Evolutionary conservation across 306 rosid genomes (phyloP).

Genomic region (Quercus parvula): DNA sequence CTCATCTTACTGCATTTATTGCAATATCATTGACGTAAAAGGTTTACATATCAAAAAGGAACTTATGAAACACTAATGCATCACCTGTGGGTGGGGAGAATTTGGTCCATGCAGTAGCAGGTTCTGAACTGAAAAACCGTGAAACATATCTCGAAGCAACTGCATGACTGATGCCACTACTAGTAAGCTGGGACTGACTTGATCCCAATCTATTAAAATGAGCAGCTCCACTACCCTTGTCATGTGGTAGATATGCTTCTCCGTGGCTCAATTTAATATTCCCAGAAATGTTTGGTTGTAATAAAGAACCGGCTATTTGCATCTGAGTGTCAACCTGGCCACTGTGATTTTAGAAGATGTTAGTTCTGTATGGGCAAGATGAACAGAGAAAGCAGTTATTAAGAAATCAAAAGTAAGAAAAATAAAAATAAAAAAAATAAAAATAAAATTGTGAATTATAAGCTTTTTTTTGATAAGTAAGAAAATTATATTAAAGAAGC

Average conservation of each 20-base stretch:
- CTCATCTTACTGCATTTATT: constrained; percentile 8
- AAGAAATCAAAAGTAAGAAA: background rate
- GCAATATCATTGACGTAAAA: background rate
- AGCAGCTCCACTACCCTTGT: constrained; percentile 74
- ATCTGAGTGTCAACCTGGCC: constrained; percentile 95
- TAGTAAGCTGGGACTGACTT: constrained; percentile 55
- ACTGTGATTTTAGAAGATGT: constrained; percentile 39
- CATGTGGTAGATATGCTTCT: constrained; percentile 96
- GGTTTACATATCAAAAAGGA: background rate
- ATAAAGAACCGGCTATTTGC: constrained; percentile 91
- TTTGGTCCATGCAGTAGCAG: constrained; percentile 47
- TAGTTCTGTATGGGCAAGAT: constrained; percentile 12
- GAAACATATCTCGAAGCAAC: constrained; percentile 83
- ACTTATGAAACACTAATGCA: constrained; percentile 11
- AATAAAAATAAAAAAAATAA: too few relatives aligned
- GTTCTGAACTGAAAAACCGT: constrained; percentile 66
- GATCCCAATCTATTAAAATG: constrained; percentile 61
- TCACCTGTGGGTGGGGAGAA: constrained; percentile 67
- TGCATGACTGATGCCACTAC: constrained; percentile 54
- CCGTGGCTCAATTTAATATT: constrained; percentile 85
- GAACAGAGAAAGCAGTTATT: constrained; percentile 1
- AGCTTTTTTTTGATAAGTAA: too few relatives aligned
- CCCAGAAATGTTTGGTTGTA: constrained; percentile 88
- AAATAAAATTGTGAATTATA: background rate
- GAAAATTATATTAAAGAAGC: too few relatives aligned